Evolutionary conservation across 306 rosid species (phyloP), one percentile per base, ranked within the genome.

Genomic region (Prunus mongolica): DNA sequence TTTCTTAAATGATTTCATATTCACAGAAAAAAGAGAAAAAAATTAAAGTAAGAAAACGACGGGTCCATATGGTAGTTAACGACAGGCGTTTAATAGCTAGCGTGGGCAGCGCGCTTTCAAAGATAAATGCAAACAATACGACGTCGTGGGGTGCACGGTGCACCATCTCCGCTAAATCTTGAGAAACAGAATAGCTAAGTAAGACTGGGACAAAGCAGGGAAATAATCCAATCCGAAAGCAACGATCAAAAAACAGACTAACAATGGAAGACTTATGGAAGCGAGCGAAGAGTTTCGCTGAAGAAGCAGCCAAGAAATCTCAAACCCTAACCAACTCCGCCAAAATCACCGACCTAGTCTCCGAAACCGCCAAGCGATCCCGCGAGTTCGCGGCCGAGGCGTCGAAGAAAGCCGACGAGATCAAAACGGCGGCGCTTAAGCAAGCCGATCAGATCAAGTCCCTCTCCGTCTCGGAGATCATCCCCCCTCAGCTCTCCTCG

Each of bases 311-410:
- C 4, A 92, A 93, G 90, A 89, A 82, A 57, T 91, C 98, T 3
- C 98, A 92, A 47, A 62, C 82, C 44, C 70, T 95, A 1, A 83
- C 87, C 4, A 80, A 74, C 20, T 83, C 99, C 78, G 82, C 88
- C 30, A 80, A 80, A 60, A 73, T 96, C 89, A 82, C 98, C 81
- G 99, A 93, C 82, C 86, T 96, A 67, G 96, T 96, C 79, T 89
- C 99, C 18, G 98, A 93, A 78, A 92, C 99, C 71, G 80, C 99
- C 71, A 93, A 93, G 87, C 87, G 87, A 80, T 96, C 98, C n/a
- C 89, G 83, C 58, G 98, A 96, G 51, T 81, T 96, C 52, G 99
- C 99, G 65, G 96, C 96, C 14, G 99, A 96, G 67, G 98, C 99
- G 44, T 96, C 99, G 76, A 92, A 93, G 85, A 78, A 78, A 24